Evolutionary conservation across 805 yeast genomes (phyloP), one percentile per base, ranked within the genome.

Genomic region (Spathaspora boniae): DNA sequence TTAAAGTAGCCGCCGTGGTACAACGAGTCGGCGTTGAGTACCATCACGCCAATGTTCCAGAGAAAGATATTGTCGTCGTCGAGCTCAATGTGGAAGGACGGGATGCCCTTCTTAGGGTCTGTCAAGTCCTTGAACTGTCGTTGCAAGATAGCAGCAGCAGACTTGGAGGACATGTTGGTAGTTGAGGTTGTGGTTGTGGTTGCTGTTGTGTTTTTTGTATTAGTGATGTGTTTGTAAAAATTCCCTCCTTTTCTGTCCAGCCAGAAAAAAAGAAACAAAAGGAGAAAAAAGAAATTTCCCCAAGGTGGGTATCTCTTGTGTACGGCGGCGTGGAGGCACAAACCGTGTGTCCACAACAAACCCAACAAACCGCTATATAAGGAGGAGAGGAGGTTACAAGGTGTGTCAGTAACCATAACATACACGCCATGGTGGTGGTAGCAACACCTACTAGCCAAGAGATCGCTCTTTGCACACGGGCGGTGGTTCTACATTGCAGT

Each of bases 1-100:
- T 80, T 86, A 65, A 91, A 84, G 61, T 85, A 91, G 9, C 97
- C 97, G 29, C 97, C 97, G 53, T 89, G 86, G 62, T 86, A 91
- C 45, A 83, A 80, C 11, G 96, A 86, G 44, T 87, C 96, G 49
- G 83, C 80, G 60, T 85, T 84, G 35, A 87, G 74, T 9, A 91
- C 94, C 87, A 89, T 87, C 40, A 91, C 85, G 16, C 96, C 97
- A 37, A 91, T 74, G 57, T 85, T 85, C 97, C 85, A 76, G 33
- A 70, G 62, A 43, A 73, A 74, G 46, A 76, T 76, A 59, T 74
- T 75, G 48, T 74, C 79, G 39, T 74, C 68, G 40, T 71, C 78
- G 26, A 76, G 62, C 43, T 72, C 84, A 34, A 83, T 84, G 56
- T 83, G 86, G 63, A 84, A 64, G 14, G 68, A 62, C 5, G 73